Evolutionary conservation across 2,329 filamentous ascomycete genomes (phyloP).

Genomic region (Alternaria infectoria): DNA sequence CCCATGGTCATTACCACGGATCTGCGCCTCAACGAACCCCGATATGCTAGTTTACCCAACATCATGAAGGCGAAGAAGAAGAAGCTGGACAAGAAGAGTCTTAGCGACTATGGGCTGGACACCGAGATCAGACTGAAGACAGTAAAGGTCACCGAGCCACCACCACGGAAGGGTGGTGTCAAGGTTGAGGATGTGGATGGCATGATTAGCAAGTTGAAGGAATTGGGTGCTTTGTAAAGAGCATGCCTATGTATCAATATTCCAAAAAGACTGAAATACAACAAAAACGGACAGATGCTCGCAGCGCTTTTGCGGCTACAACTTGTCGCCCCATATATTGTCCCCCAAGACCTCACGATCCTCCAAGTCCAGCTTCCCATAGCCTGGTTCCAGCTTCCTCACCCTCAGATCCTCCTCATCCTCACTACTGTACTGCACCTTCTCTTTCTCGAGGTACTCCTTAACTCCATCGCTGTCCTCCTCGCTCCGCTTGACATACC

Average conservation of each 20-base stretch:
- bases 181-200: conserved; percentile 98
- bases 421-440: background rate
- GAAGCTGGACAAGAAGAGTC: conserved; percentile 88
- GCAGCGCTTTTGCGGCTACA: background rate
- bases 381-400: background rate
- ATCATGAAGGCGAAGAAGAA: conserved; percentile 99
- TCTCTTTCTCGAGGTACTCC: background rate
- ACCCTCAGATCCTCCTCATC: background rate
- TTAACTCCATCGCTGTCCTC: background rate
- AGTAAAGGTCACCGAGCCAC: conserved; percentile 87
- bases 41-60: conserved; percentile 94
- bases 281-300: background rate
- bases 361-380: background rate
- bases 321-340: background rate
- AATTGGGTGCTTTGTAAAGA: conserved; percentile 82
- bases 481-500: background rate
- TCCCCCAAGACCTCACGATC: background rate
- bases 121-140: conserved; percentile 81
- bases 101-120: conserved; percentile 77
- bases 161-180: conserved; percentile 85
- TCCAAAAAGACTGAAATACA: background rate
- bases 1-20: conserved; percentile 96
- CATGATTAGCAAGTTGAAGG: conserved; percentile 92
- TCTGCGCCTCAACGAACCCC: conserved; percentile 89
- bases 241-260: background rate